These are phyloP conservation scores for Macrolepiota dolichaula DNA, from an alignment of 768 basidiomycete genomes.

Conservation along the genomic window DNA sequence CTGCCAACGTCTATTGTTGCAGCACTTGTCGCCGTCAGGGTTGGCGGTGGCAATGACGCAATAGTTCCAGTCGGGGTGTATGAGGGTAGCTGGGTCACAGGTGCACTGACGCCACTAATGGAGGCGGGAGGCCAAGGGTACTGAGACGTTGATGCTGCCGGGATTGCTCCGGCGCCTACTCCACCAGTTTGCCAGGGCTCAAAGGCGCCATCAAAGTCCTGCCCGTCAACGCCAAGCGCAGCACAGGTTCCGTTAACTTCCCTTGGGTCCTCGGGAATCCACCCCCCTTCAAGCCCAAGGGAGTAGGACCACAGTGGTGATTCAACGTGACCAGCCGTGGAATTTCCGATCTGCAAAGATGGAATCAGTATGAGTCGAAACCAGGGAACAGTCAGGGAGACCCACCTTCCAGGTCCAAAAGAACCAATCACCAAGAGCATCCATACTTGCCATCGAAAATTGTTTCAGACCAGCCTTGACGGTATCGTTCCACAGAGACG, in stretches of 20 bases:
- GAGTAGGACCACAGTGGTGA: conserved; percentile 51
- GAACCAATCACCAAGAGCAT: conserved; percentile 38
- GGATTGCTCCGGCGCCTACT: conserved; percentile 44
- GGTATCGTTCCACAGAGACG: conserved; percentile 46
- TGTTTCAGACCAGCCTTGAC: conserved; percentile 38
- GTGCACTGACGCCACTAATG: conserved; percentile 34
- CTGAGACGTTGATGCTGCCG: conserved; percentile 36
- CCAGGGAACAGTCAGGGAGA: neutral
- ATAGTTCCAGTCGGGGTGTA: conserved; percentile 69
- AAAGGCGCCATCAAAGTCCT: conserved; percentile 42
- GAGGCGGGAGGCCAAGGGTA: conserved; percentile 63
- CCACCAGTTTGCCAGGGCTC: conserved; percentile 72
- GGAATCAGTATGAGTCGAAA: neutral
- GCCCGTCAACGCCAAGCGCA: conserved; percentile 41
- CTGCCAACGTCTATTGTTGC: conserved; percentile 37
- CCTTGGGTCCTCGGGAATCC: conserved; percentile 52
- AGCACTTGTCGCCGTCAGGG: conserved; percentile 33
- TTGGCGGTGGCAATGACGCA: conserved; percentile 49
- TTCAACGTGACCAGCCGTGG: conserved; percentile 33
- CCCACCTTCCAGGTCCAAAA: conserved; percentile 55
- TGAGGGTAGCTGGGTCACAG: conserved; percentile 48
- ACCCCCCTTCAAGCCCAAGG: conserved; percentile 36
- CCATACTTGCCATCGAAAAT: conserved; percentile 57
- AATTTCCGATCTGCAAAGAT: conserved; percentile 30
- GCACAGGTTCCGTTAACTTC: conserved; percentile 57